Percentiles rank a stretch among this genome's conserved stretches.
These are phyloP conservation scores for Mycena maculata DNA, from an alignment of 768 basidiomycete genomes.

Conservation along the genomic window DNA sequence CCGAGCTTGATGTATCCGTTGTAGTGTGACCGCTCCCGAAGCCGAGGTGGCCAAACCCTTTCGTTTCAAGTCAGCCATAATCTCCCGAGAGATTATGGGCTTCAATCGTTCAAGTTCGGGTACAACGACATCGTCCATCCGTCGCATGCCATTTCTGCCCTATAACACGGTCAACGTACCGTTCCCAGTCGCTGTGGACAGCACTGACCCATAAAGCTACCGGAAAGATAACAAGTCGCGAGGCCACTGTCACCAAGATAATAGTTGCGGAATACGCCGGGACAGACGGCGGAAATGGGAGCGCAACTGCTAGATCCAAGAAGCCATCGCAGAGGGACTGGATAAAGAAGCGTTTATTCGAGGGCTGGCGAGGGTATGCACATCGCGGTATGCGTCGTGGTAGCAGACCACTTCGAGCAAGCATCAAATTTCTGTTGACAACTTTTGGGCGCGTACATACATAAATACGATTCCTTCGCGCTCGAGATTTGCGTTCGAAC, in stretches of 20 bases:
- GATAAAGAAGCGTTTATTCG: slow-evolving; percentile 44
- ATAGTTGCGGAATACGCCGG: slow-evolving; percentile 83
- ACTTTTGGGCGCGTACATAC: neutral
- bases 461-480: no score
- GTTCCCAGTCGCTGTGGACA: neutral
- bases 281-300: slow-evolving; percentile 76
- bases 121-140: slow-evolving; percentile 69
- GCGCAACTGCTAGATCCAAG: slow-evolving; percentile 78
- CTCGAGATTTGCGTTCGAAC: no score
- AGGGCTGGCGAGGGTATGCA: slow-evolving; percentile 8
- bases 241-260: slow-evolving; percentile 71
- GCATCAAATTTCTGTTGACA: slow-evolving; percentile 18
- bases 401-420: slow-evolving; percentile 26
- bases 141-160: slow-evolving; percentile 71
- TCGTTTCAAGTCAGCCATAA: slow-evolving; percentile 65
- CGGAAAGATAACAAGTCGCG: slow-evolving; percentile 74
- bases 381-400: slow-evolving; percentile 26
- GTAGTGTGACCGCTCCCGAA: slow-evolving; percentile 60
- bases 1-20: slow-evolving; percentile 60
- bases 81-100: slow-evolving; percentile 53
- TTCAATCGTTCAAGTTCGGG: slow-evolving; percentile 66
- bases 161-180: slow-evolving; percentile 42
- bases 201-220: slow-evolving; percentile 79
- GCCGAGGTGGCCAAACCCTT: slow-evolving; percentile 66
- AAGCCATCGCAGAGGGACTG: slow-evolving; percentile 71